Evolutionary conservation across 768 basidiomycete species (phyloP), one percentile per base, ranked within the genome.

Genomic region (Exsudoporus frostii): DNA sequence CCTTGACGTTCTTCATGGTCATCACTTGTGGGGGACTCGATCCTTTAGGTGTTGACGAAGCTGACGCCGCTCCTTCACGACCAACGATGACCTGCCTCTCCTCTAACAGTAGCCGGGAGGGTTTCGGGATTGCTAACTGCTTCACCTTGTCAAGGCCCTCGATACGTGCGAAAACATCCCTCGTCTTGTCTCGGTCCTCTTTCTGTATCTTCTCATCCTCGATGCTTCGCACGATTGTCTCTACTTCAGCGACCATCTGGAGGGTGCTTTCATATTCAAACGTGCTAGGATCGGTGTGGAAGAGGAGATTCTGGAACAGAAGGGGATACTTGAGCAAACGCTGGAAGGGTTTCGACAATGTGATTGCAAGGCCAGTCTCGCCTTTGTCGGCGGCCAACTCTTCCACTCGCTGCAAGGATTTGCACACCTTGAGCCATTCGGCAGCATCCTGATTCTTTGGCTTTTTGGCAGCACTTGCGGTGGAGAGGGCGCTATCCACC

Each of bases 141-240:
- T 87, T 86, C 68, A 92, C 93, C 67, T 90, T 92, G 68, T 98
- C 94, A 45, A 99, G 72, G 2, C 96, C 96, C 54, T 99, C 97
- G 29, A 99, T 98, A 8, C 97, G 85, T 5, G 95, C 97, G 60
- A 97, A 90, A 2, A 92, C 88, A 68, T 99, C 96, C 14, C 96
- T 79, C 4, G 95, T 97, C 75, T 88, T 90, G 72, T 97, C 92
- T 30, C 96, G 84, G 67, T 96, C 93, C 66, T 98, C 96, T 71
- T 92, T 92, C 67, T 90, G 88, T 50, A 93, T 90, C 77, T 98
- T 98, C 76, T 99, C 94, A 63, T 98, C 96, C 70, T 99, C 96
- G 51, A 99, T 98, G 56, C 90, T 91, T 41, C 96, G 81, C 44
- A 99, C 96, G 62, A 98, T 96, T 19, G 81, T 85, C 73, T 99